phyloP scores from a whole-genome alignment of 2,329 filamentous ascomycete genomes.

The Sporothrix curviconia region DNA sequence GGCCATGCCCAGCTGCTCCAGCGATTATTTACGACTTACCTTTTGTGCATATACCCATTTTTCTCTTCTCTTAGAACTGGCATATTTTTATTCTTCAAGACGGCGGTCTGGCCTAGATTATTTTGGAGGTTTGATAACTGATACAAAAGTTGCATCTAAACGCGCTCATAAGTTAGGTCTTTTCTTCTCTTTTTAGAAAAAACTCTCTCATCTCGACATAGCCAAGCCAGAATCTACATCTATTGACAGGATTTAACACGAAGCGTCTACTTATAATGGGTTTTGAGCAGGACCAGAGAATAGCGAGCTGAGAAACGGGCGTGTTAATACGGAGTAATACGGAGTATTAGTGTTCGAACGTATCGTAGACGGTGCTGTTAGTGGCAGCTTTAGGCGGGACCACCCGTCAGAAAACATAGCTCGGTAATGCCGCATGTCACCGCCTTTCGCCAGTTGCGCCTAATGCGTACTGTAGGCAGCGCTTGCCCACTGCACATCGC shows the following conservation, averaged over 20 bases:
- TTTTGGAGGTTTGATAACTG: background rate
- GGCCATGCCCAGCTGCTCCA: background rate
- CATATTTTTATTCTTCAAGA: background rate
- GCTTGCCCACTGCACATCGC: too few relatives aligned
- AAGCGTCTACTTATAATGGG: too few relatives aligned
- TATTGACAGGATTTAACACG: too few relatives aligned
- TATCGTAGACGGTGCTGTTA: background rate
- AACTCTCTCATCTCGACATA: too few relatives aligned
- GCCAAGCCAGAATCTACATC: too few relatives aligned
- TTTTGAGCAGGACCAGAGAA: too few relatives aligned
- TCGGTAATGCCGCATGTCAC: slow-evolving; percentile 7
- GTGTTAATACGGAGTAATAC: too few relatives aligned
- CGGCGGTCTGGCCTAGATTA: background rate
- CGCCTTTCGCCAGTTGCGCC: background rate
- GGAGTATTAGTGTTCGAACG: too few relatives aligned
- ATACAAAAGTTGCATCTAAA: too few relatives aligned
- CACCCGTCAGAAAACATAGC: background rate
- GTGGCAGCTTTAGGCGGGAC: background rate
- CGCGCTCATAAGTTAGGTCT: too few relatives aligned
- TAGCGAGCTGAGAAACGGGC: too few relatives aligned
- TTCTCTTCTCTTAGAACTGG: background rate
- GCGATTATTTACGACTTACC: background rate
- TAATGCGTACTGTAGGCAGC: background rate
- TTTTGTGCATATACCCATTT: slow-evolving; percentile 7
- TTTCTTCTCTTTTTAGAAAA: too few relatives aligned